Evolutionary conservation across 2,329 filamentous ascomycete genomes (phyloP).

Genomic region (Magnaporthales sp.): DNA sequence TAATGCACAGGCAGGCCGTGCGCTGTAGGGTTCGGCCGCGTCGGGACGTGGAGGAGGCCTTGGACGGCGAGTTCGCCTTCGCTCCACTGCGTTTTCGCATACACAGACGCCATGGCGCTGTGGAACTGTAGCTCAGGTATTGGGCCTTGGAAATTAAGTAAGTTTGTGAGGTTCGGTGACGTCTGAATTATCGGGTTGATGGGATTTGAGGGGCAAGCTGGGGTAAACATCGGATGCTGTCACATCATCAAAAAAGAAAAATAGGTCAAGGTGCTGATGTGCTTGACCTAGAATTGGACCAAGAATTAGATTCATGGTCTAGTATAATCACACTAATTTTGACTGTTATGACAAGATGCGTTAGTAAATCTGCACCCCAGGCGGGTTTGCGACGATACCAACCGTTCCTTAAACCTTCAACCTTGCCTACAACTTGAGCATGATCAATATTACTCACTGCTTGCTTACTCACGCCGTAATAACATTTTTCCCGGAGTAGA

Average conservation of each 20-base stretch:
- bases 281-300: neutral
- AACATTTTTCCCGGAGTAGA: neutral
- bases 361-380: neutral
- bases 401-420: neutral
- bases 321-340: neutral
- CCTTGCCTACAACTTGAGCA: neutral
- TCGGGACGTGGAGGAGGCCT: slow-evolving; percentile 47
- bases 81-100: slow-evolving; percentile 40
- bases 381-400: neutral
- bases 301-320: neutral
- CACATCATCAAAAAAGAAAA: neutral
- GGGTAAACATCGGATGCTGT: neutral
- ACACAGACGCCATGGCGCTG: neutral
- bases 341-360: neutral
- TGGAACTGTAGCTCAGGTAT: neutral
- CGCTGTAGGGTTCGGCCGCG: slow-evolving; percentile 55
- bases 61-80: slow-evolving; percentile 61
- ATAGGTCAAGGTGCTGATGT: neutral
- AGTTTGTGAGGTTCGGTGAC: neutral
- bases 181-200: neutral
- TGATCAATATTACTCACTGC: neutral
- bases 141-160: neutral
- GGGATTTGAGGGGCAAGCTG: neutral
- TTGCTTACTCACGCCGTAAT: neutral
- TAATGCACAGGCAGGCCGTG: slow-evolving; percentile 54